These are phyloP conservation scores for Vicia sativa DNA, from an alignment of 306 rosid species.

Conservation along the genomic window DNA sequence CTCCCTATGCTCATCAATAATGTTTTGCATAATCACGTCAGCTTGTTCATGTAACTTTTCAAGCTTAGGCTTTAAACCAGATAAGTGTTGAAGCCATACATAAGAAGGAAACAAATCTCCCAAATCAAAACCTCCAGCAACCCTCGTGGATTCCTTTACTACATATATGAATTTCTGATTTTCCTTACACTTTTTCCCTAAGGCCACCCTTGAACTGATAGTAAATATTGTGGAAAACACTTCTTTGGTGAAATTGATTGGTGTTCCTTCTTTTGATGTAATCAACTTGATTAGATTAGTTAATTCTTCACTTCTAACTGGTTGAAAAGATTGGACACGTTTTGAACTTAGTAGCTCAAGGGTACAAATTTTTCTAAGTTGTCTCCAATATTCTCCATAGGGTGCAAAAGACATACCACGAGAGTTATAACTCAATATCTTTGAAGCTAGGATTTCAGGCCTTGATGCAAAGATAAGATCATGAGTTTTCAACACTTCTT, in stretches of 20 bases:
- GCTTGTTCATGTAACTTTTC: conserved; percentile 38
- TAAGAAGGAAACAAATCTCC: conserved; percentile 52
- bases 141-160: neutral
- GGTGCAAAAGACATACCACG: conserved; percentile 30
- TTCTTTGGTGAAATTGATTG: conserved; percentile 38
- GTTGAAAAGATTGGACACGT: conserved; percentile 5
- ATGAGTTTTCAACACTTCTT: conserved; percentile 41
- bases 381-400: conserved; percentile 46
- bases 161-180: conserved; percentile 2
- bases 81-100: conserved; percentile 35
- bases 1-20: conserved; percentile 33
- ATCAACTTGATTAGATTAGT: neutral
- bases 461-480: conserved; percentile 45
- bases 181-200: conserved; percentile 37
- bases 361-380: conserved; percentile 2
- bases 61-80: conserved; percentile 39
- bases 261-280: conserved; percentile 37
- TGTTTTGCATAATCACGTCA: conserved; percentile 16
- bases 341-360: conserved; percentile 15
- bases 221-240: neutral
- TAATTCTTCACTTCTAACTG: neutral
- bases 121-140: conserved; percentile 42
- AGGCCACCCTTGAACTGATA: conserved; percentile 40
- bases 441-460: conserved; percentile 37
- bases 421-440: conserved; percentile 23